Conservation (phyloP, 441 rosid species). For the Pelargonium fulgidum region DNA sequence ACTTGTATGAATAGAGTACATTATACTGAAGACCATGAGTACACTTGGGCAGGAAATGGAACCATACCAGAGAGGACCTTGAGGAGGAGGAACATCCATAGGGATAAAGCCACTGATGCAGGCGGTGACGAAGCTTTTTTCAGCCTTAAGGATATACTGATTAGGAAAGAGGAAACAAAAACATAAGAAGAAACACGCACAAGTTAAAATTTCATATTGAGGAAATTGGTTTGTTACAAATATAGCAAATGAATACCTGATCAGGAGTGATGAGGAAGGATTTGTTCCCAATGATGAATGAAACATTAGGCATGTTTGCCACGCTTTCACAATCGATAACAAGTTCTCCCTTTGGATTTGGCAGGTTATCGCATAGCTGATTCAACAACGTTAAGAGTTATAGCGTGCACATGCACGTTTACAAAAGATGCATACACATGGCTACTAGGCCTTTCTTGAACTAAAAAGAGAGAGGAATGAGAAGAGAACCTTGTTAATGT, state of each 20-base stretch:
- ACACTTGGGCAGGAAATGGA: not conserved
- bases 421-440: not conserved
- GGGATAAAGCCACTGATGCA: slow-evolving; percentile 30
- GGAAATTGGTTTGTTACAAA: not conserved
- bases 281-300: slow-evolving; percentile 43
- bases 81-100: slow-evolving; percentile 27
- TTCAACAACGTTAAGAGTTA: not conserved
- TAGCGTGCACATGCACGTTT: no score
- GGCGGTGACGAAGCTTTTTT: slow-evolving; percentile 12
- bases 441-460: slow-evolving; percentile 1
- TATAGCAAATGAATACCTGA: slow-evolving; percentile 29
- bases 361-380: slow-evolving; percentile 47
- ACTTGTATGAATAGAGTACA: no score
- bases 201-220: not conserved
- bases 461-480: not conserved
- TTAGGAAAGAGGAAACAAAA: not conserved
- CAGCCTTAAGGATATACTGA: slow-evolving; percentile 26
- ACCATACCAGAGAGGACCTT: slow-evolving; percentile 32
- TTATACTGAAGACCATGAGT: no score
- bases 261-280: slow-evolving; percentile 43
- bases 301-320: slow-evolving; percentile 34
- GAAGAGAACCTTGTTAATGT: slow-evolving; percentile 35
- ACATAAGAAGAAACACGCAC: not conserved
- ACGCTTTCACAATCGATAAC: slow-evolving; percentile 40
- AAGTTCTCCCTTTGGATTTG: slow-evolving; percentile 41